phyloP scores from a whole-genome alignment of 345 rosid species.

The Pistacia integerrima region DNA sequence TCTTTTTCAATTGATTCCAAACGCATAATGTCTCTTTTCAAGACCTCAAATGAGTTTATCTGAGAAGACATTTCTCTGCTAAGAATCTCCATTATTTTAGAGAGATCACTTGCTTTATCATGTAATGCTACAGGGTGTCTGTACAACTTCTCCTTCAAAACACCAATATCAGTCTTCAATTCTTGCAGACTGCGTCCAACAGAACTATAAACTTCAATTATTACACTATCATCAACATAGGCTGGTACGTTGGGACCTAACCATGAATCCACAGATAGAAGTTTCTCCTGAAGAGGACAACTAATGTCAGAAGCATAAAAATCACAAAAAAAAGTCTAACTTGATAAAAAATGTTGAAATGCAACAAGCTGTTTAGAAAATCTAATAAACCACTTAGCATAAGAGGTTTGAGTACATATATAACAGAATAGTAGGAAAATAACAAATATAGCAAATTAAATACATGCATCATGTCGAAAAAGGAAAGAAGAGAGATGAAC shows the following conservation, averaged over 20 bases:
- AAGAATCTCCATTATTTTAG: constrained; percentile 39
- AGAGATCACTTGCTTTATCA: constrained; percentile 50
- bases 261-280: constrained; percentile 40
- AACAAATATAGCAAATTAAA: neutral
- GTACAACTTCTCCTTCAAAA: constrained; percentile 48
- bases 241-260: constrained; percentile 39
- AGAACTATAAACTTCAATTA: constrained; percentile 43
- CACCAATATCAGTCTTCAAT: constrained; percentile 39
- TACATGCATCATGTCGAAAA: neutral
- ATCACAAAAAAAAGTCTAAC: neutral
- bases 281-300: constrained; percentile 50
- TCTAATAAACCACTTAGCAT: neutral
- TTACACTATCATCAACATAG: constrained; percentile 40
- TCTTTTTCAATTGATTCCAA: constrained; percentile 48
- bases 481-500: neutral
- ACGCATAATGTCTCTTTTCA: constrained; percentile 44
- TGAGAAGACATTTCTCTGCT: constrained; percentile 37
- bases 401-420: neutral
- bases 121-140: constrained; percentile 53
- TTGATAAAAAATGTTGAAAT: constrained; percentile 1
- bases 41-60: constrained; percentile 42
- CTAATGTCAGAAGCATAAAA: constrained; percentile 24
- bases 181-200: constrained; percentile 57
- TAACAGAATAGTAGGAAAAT: neutral
- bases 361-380: constrained; percentile 11